Evolutionary conservation across 129 eudicot genomes (phyloP).

Genomic region (Artemisia tridentata): DNA sequence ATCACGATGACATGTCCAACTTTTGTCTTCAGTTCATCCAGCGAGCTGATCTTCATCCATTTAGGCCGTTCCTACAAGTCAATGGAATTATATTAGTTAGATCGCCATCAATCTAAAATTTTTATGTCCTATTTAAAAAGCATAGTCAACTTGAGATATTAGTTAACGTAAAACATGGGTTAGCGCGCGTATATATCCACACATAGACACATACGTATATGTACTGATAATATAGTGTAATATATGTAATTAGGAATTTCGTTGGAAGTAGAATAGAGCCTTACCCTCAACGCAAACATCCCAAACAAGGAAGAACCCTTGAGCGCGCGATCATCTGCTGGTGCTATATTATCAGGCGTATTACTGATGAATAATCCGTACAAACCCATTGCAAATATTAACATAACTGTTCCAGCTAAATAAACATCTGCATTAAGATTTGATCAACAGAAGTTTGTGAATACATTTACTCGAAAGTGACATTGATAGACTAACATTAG

Average conservation of each 20-base stretch:
- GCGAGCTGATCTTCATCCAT: conserved; percentile 98
- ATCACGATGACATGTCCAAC: conserved; percentile 95
- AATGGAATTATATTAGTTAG: conserved; percentile 1
- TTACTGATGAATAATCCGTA: conserved; percentile 87
- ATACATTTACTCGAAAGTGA: not conserved
- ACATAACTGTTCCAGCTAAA: conserved; percentile 97
- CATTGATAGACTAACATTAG: not conserved
- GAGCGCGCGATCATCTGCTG: conserved; percentile 78
- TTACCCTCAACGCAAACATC: conserved; percentile 92
- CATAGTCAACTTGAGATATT: too few relatives aligned
- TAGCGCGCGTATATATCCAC: too few relatives aligned
- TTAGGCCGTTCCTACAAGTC: conserved; percentile 76
- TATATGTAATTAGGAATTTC: not conserved
- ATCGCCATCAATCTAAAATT: not conserved
- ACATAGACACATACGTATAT: too few relatives aligned
- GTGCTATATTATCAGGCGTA: conserved; percentile 50
- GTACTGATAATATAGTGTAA: too few relatives aligned
- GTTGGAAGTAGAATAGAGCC: conserved; percentile 4
- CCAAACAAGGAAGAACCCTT: conserved; percentile 89
- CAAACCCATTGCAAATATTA: conserved; percentile 91
- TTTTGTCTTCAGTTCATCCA: conserved; percentile 89
- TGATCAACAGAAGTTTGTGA: not conserved
- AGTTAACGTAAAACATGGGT: too few relatives aligned
- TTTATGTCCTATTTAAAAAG: too few relatives aligned
- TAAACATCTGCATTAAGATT: conserved; percentile 69